Base-by-base conservation (phyloP, 2,329 filamentous ascomycete genomes). In the Coleophoma crateriformis region DNA sequence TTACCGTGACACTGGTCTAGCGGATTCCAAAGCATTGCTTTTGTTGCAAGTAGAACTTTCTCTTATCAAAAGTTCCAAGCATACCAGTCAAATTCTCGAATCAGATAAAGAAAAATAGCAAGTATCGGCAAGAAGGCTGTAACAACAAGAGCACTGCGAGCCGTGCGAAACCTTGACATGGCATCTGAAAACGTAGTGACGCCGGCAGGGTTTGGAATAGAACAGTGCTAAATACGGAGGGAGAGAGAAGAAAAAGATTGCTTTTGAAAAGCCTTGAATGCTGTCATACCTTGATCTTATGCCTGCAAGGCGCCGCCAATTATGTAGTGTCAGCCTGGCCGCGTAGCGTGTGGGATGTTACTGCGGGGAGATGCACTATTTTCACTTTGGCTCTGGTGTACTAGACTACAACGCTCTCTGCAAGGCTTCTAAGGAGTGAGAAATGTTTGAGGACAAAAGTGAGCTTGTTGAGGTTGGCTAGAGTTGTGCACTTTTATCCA, bases 161-260 rank as follows among this genome's bases (percentile, higher is more conserved):
- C 27, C 27, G 8, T 27, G 27, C 27, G 27, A 27, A 27, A 27
- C 27, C 27, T 27, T 27, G 27, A 53, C 59, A 61, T 60, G 44
- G 10, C 20, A 17, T 27, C 27, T 10, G 27, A 27, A 27, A 27
- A 27, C 27, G 27, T 27, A 27, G 27, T 27, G 8, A 27, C 2
- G 27, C 27, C 8, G 8, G 27, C 27, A 27, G 7, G 8, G 27
- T 27, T 27, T 10, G 35, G 34, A 17, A 42, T 17, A 46, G 6
- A 43, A 7, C 2, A 3, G 3, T 7, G 27, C 6, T 27, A 10
- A 27, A 27, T 3, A 7, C 8, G 6, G 8, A 3, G 27, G 27
- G 6, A 27, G 27, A 27, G 27, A 27, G 8, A 10, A 27, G 27
- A 7, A 27, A 27, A 27, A 10, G 27, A 27, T 10, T 27, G 27